Conservation (phyloP, 331 rosid genomes). For the Acacia concinna region DNA sequence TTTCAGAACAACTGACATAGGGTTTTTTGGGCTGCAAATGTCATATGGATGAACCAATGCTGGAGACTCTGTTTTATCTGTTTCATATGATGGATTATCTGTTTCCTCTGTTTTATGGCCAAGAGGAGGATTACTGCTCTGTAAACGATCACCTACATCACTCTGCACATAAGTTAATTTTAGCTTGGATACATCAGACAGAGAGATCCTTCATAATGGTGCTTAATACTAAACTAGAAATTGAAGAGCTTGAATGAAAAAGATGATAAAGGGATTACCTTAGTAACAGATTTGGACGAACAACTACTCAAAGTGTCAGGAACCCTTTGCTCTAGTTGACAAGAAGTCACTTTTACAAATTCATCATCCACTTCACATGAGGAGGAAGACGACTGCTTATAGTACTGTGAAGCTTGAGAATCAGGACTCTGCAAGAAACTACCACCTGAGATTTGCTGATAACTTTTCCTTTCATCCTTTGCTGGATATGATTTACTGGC, state of each 20-base stretch:
- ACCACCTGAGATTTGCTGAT: not conserved
- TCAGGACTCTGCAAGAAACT: not conserved
- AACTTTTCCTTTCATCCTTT: constrained; percentile 7
- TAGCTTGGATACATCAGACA: constrained; percentile 8
- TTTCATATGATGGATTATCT: not conserved
- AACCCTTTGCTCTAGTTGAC: constrained; percentile 10
- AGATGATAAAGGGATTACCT: constrained; percentile 20
- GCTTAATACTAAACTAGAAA: not conserved
- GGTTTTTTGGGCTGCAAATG: constrained; percentile 48
- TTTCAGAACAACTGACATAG: constrained; percentile 26
- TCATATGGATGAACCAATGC: constrained; percentile 36
- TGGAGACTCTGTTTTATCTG: constrained; percentile 17
- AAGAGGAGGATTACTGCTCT: not conserved
- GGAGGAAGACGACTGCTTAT: not conserved
- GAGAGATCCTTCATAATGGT: not conserved
- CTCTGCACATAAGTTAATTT: not conserved
- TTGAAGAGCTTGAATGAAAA: not conserved
- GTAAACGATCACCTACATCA: not conserved
- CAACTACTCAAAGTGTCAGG: not conserved
- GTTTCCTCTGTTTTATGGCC: constrained; percentile 17
- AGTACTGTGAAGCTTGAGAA: not conserved
- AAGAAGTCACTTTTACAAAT: not conserved
- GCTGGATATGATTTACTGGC: not conserved
- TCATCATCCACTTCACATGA: constrained; percentile 14
- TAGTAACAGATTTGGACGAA: not conserved